These are phyloP conservation scores for Sisymbrium irio DNA, from an alignment of 345 rosid species.

Conservation along the genomic window DNA sequence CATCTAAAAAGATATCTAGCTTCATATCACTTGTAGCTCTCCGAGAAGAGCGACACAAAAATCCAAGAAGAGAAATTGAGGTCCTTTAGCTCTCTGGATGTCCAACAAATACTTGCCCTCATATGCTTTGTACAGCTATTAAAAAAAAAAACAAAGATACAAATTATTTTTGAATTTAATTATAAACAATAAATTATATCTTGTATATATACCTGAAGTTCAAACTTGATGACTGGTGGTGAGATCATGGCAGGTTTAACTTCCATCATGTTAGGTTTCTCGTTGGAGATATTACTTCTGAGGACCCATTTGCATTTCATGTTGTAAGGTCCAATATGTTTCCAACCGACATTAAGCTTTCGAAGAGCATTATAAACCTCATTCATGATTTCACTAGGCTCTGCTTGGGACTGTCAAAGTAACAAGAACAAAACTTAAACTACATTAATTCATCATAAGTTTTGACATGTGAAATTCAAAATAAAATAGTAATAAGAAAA, in stretches of 20 bases:
- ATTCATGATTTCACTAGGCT: constrained; percentile 74
- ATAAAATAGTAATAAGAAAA: background rate
- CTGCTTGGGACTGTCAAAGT: constrained; percentile 55
- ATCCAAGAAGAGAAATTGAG: constrained; percentile 73
- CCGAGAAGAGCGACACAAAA: constrained; percentile 73
- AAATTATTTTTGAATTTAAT: background rate
- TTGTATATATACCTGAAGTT: constrained; percentile 59
- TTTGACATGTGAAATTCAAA: background rate
- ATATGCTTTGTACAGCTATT: constrained; percentile 69
- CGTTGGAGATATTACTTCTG: constrained; percentile 39
- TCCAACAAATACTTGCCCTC: constrained; percentile 71
- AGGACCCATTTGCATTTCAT: constrained; percentile 85
- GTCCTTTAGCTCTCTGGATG: constrained; percentile 70
- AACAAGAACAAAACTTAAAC: background rate
- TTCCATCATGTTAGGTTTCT: constrained; percentile 52
- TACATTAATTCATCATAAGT: background rate
- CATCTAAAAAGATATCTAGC: background rate
- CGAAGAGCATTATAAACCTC: constrained; percentile 67
- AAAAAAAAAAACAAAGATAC: background rate
- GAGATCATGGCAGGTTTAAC: constrained; percentile 34
- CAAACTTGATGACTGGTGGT: constrained; percentile 64
- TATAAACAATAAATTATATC: background rate
- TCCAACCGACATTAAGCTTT: constrained; percentile 77
- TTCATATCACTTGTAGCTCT: constrained; percentile 58
- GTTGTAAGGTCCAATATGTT: constrained; percentile 79